Conservation (phyloP, 352 stramenopile species). For the Pseudoperonospora humuli region DNA sequence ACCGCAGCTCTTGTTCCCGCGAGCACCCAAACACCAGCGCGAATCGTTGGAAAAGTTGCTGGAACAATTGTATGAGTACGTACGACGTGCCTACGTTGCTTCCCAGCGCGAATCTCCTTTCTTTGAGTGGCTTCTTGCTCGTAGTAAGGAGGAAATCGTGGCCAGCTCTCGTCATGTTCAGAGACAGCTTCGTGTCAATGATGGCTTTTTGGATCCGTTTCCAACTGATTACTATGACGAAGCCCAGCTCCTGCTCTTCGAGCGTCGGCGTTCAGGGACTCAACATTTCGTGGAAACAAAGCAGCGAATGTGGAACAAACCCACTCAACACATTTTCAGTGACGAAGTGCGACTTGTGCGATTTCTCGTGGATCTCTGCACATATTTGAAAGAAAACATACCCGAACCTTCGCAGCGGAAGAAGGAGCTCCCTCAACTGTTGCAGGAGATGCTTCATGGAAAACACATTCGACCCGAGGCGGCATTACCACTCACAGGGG, state of each 20-base stretch:
- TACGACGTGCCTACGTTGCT: conserved; percentile 24
- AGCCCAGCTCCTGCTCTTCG: conserved; percentile 33
- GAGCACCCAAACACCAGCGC: conserved; percentile 34
- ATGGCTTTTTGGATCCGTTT: conserved; percentile 48
- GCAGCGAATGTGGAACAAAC: conserved; percentile 30
- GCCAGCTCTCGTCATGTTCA: conserved; percentile 29
- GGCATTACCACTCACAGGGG: conserved; percentile 33
- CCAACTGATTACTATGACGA: conserved; percentile 31
- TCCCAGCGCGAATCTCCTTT: conserved; percentile 40
- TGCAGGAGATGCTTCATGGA: conserved; percentile 36
- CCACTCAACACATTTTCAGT: conserved; percentile 45
- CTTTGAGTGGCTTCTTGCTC: conserved; percentile 46
- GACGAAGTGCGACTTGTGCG: conserved; percentile 51
- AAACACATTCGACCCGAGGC: conserved; percentile 43
- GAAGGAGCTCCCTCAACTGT: conserved; percentile 28
- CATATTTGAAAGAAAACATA: conserved; percentile 55
- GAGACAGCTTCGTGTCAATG: conserved; percentile 19
- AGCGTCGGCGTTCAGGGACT: conserved; percentile 25
- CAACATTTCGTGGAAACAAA: conserved; percentile 37
- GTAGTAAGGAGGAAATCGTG: conserved; percentile 40
- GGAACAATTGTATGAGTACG: conserved; percentile 33
- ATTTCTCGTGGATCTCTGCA: conserved; percentile 53
- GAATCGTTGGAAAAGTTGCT: conserved; percentile 33
- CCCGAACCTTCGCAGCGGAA: conserved; percentile 41
- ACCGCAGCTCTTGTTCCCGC: conserved; percentile 35